Percentiles rank a stretch among this genome's conserved stretches.
Conservation (phyloP, 495 filamentous ascomycete species). For the Aspergillus taichungensis region DNA sequence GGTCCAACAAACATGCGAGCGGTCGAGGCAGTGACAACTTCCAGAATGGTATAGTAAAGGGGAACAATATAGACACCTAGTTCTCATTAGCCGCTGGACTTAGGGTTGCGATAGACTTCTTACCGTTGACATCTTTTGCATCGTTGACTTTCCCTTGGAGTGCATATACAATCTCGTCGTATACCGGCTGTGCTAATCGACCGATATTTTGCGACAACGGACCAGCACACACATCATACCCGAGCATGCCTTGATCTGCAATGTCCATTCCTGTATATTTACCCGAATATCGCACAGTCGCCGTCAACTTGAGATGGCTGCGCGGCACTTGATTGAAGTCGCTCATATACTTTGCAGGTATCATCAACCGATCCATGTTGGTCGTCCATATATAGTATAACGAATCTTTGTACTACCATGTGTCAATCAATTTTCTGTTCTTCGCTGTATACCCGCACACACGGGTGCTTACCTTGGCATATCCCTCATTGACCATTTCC, state of each 20-base stretch:
- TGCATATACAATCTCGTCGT: neutral
- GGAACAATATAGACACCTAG: neutral
- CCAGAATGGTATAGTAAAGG: neutral
- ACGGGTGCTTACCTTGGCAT: neutral
- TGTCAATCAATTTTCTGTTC: neutral
- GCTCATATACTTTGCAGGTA: neutral
- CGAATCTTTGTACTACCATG: neutral
- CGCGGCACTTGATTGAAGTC: neutral
- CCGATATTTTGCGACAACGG: neutral
- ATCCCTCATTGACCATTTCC: neutral
- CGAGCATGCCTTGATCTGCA: neutral
- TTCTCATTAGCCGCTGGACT: neutral
- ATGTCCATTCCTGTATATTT: constrained; percentile 1
- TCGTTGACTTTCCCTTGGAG: neutral
- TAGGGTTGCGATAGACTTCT: neutral
- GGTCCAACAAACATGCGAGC: neutral
- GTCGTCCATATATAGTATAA: neutral
- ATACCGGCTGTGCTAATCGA: neutral
- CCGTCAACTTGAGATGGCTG: neutral
- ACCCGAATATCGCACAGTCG: neutral
- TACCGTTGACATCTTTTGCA: neutral
- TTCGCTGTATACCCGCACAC: neutral
- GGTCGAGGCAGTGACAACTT: neutral
- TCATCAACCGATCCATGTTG: neutral
- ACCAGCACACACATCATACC: neutral